Percentiles rank a stretch among this genome's conserved stretches.
Conservation (phyloP, 495 filamentous ascomycete genomes). For the Aspergillus egyptiacus region DNA sequence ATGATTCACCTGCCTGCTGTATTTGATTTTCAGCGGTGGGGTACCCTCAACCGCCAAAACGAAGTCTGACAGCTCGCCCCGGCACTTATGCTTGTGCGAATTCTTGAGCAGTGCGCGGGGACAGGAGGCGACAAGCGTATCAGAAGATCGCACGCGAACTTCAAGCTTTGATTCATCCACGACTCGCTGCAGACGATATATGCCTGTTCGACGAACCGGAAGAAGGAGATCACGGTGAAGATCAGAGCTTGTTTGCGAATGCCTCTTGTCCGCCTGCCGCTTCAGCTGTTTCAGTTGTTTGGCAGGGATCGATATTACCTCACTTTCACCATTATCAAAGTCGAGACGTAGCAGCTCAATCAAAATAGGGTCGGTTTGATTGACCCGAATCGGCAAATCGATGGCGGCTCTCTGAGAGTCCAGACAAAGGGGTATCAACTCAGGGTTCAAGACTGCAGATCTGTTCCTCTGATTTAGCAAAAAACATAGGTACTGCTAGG, state of each 20-base stretch:
- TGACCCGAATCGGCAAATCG: conserved; percentile 80
- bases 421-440: conserved; percentile 69
- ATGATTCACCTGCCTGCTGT: conserved; percentile 74
- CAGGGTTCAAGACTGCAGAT: conserved; percentile 80
- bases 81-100: conserved; percentile 60
- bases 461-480: conserved; percentile 33
- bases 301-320: conserved; percentile 65
- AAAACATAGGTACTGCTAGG: not conserved
- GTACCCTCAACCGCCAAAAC: conserved; percentile 77
- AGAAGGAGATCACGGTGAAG: conserved; percentile 56
- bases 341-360: conserved; percentile 84
- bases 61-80: conserved; percentile 80
- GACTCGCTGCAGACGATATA: conserved; percentile 77
- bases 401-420: conserved; percentile 53
- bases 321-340: conserved; percentile 68
- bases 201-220: conserved; percentile 70
- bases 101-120: conserved; percentile 68
- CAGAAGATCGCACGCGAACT: conserved; percentile 66
- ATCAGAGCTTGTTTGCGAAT: conserved; percentile 43
- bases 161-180: conserved; percentile 91
- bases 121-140: conserved; percentile 76
- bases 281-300: conserved; percentile 65
- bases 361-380: conserved; percentile 79
- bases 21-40: conserved; percentile 86
- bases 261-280: conserved; percentile 51